These are phyloP conservation scores for Pythium folliculosum DNA, from an alignment of 352 stramenopile genomes.

Conservation along the genomic window DNA sequence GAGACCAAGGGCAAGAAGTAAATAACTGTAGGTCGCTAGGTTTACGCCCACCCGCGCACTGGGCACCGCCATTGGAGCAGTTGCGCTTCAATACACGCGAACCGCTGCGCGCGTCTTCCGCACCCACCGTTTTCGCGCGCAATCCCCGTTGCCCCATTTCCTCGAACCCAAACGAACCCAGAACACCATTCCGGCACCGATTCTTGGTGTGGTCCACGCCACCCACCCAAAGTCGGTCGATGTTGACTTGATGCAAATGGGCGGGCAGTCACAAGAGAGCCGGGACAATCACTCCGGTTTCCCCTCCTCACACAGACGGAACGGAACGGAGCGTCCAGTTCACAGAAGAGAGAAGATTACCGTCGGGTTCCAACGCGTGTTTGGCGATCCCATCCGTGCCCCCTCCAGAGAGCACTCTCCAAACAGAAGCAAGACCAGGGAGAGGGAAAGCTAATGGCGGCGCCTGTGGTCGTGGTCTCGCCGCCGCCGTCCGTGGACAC, in stretches of 20 bases:
- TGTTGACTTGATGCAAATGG: conserved; percentile 1
- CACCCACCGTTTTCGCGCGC: neutral
- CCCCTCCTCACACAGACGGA: neutral
- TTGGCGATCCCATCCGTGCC: neutral
- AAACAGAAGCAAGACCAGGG: neutral
- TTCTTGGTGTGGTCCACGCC: neutral
- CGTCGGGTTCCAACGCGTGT: neutral
- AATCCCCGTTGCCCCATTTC: neutral
- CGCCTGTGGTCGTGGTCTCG: conserved; percentile 8
- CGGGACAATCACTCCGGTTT: conserved; percentile 21
- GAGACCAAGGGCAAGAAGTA: conserved; percentile 58
- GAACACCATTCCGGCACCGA: neutral
- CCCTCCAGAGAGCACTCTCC: neutral
- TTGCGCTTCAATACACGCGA: conserved; percentile 10
- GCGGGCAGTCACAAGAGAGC: neutral
- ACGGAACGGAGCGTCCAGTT: neutral
- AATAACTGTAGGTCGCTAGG: neutral
- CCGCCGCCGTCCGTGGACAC: conserved; percentile 15
- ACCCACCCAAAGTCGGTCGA: neutral
- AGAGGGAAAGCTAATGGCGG: conserved; percentile 16
- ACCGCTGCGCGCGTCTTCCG: neutral
- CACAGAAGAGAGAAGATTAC: conserved; percentile 2
- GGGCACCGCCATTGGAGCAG: too few relatives aligned
- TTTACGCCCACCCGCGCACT: conserved; percentile 27
- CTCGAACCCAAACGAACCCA: neutral